Percentiles rank a stretch among this genome's conserved stretches.
Evolutionary conservation across 257 asterid species (phyloP).

Genomic region (Jasminum sambac): DNA sequence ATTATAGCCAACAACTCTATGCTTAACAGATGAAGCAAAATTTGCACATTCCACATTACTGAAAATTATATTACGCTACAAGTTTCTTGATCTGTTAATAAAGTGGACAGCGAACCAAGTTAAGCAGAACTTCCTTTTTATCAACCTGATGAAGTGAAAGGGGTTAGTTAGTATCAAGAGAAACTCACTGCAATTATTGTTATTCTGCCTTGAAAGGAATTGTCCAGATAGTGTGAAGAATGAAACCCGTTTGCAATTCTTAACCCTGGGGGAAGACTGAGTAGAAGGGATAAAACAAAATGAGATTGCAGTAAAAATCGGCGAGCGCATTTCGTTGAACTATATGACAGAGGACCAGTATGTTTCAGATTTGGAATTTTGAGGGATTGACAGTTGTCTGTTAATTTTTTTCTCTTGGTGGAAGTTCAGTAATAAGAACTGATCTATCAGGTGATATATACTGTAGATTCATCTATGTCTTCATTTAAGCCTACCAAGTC

Average conservation of each 20-base stretch:
- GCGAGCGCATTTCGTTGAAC: neutral
- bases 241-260: neutral
- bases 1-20: neutral
- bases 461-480: neutral
- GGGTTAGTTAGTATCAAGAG: neutral
- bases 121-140: neutral
- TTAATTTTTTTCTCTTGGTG: neutral
- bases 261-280: neutral
- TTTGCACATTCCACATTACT: neutral
- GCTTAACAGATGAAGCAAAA: neutral
- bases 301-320: neutral
- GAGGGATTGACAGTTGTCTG: neutral
- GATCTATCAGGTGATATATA: neutral
- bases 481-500: neutral
- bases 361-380: neutral
- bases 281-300: neutral
- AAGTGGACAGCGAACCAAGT: neutral
- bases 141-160: neutral
- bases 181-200: neutral
- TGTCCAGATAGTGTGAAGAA: neutral
- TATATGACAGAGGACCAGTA: neutral
- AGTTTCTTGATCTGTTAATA: neutral
- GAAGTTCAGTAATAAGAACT: neutral
- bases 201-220: neutral
- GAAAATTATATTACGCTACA: neutral